phyloP scores from a whole-genome alignment of 106 monocot genomes.

The Triglochin maritima region DNA sequence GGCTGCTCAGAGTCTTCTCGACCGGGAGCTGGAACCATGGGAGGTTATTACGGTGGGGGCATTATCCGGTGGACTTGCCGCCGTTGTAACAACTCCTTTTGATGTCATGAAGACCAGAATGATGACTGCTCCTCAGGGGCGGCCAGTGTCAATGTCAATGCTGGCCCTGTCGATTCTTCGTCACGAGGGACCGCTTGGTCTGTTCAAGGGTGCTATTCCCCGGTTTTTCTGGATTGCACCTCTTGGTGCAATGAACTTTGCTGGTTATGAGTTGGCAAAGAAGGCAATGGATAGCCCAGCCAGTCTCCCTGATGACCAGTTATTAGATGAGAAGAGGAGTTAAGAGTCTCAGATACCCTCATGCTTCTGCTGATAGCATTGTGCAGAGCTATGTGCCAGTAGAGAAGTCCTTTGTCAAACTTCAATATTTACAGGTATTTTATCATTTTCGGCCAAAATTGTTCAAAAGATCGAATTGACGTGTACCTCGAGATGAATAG shows the following conservation, averaged over 20 bases:
- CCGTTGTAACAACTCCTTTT: conserved; percentile 85
- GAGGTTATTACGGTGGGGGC: conserved; percentile 82
- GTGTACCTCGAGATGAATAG: no score
- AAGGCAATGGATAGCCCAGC: conserved; percentile 58
- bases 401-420: no score
- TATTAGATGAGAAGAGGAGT: neutral
- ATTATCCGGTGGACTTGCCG: conserved; percentile 83
- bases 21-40: conserved; percentile 82
- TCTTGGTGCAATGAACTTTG: conserved; percentile 98
- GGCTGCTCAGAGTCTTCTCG: conserved; percentile 65
- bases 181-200: conserved; percentile 75
- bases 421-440: no score
- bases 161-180: conserved; percentile 78
- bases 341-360: no score
- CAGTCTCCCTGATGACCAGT: neutral
- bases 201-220: conserved; percentile 97
- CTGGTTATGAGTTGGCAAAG: conserved; percentile 94
- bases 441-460: no score
- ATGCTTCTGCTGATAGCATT: no score
- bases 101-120: conserved; percentile 98
- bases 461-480: no score
- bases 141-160: conserved; percentile 70
- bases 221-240: conserved; percentile 99
- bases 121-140: conserved; percentile 85
- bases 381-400: no score